These are phyloP conservation scores for Rhizophora mangle DNA, from an alignment of 345 rosid genomes.

Conservation along the genomic window DNA sequence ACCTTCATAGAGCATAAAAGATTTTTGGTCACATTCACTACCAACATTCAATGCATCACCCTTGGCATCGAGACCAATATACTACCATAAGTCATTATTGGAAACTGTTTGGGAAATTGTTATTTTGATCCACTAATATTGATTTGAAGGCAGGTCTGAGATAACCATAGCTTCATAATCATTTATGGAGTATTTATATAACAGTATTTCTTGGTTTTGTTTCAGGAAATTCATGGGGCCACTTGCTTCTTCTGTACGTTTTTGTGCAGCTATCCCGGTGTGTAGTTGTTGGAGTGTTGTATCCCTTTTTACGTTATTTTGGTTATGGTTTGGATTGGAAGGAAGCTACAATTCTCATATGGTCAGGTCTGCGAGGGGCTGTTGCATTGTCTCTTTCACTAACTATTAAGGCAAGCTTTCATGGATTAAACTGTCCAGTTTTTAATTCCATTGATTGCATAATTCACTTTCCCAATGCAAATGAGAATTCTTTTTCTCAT, in stretches of 20 bases:
- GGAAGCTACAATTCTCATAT: constrained; percentile 74
- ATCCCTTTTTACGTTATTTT: constrained; percentile 52
- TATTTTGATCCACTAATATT: too few relatives aligned
- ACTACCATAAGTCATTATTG: too few relatives aligned
- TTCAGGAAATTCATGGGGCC: constrained; percentile 80
- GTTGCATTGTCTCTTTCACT: constrained; percentile 89
- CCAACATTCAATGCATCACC: too few relatives aligned
- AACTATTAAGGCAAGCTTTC: constrained; percentile 73
- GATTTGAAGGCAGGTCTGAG: not conserved
- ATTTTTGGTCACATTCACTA: too few relatives aligned
- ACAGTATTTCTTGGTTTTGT: constrained; percentile 4
- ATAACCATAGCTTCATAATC: not conserved
- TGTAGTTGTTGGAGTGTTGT: constrained; percentile 66
- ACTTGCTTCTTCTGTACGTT: constrained; percentile 65
- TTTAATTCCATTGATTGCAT: not conserved
- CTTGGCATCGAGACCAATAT: too few relatives aligned
- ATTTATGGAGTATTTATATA: not conserved
- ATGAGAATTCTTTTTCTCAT: too few relatives aligned
- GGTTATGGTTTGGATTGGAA: constrained; percentile 97
- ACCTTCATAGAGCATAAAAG: too few relatives aligned
- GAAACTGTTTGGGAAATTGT: too few relatives aligned
- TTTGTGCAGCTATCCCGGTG: constrained; percentile 68
- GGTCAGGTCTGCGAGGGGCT: constrained; percentile 97
- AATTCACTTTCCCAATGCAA: too few relatives aligned
- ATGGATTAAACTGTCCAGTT: not conserved